Evolutionary conservation across 352 stramenopile species (phyloP), one percentile per base, ranked within the genome.

Genomic region (Globisporangium apiculatum): DNA sequence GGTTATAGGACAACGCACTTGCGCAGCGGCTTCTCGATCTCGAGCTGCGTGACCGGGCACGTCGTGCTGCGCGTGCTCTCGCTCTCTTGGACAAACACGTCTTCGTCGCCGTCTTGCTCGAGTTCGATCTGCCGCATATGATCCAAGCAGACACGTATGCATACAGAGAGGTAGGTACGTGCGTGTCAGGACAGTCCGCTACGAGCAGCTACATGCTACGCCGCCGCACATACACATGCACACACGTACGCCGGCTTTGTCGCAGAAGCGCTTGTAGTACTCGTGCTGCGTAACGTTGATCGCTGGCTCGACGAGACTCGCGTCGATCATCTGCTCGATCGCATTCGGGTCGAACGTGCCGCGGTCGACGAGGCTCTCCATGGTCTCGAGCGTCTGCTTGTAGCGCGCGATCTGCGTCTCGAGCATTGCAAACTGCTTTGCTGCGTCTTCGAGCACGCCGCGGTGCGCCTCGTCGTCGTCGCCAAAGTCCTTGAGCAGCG

Each of bases 1-100:
- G 3, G 11, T 7, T 24, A 5, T 42, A 38, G 7, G 5, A 46
- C 5, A 3, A 69, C 71, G 45, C 59, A 94, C 85, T 94, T 94
- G 49, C 66, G 65, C 41, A 94, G 43, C 5, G 85, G 85, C 10
- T 91, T 79, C 42, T 77, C 69, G 65, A 94, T 94, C 60, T 88
- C 72, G 56, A 91, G 64, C 61, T 91, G 85, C 37, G 83, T 94
- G 40, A 94, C 83, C 0, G 85, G 85, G 48, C 85, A 94, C 24
- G 83, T 79, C 9, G 69, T 87, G 68, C 69, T 94, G 48, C 72
- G 76, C 40, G 57, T 69, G 60, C 82, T 93, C 62, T 93, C 83
- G 51, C 75, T 91, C 49, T 91, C 76, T 45, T 93, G 85, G 48
- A 94, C 79, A 3, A 86, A 73, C 41, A 94, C 79, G 48, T 94